Evolutionary conservation across 1,284 basidiomycete species (phyloP), one percentile per base, ranked within the genome.

Genomic region (Cystobasidiaceae sp.): DNA sequence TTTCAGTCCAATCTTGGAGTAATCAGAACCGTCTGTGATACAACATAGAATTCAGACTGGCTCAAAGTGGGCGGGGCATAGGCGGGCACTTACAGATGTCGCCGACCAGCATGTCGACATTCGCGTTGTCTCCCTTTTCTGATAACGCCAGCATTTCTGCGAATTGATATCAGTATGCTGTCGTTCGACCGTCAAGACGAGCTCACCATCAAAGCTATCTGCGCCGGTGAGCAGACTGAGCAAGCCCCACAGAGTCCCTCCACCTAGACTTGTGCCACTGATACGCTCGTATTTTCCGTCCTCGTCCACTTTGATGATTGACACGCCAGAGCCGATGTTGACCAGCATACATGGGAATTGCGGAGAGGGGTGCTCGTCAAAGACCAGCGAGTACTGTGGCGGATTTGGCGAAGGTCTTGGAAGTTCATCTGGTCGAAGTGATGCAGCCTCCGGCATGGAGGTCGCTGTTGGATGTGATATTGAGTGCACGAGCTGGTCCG

Each of bases 191-290:
- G 34, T 6, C 5, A 8, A 30, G 33, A 9, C 25, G 7, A 23
- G 80, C 89, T 70, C 73, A 92, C 92, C 92, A 78, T 98, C 94
- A 78, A 99, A 99, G 45, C 84, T 89, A 50, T 84, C 88, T n/a
- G 96, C 96, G 49, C 92, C 90, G 21, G 96, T 99, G 69, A 99
- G 80, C 66, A 99, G 78, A 74, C 90, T 94, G 61, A 99, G 79
- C 71, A 99, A 78, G 21, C 96, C 96, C 96, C 96, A 99, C 19
- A 99, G 80, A n/a, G 96, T 98, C 37, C 94, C 96, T n/a, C 96
- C 96, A 46, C 96, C 96, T 50, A 99, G 79, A 79, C 90, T 93
- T 45, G 96, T 99, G 27, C 96, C 96, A 70, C 90, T 93, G 48
- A 99, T 90, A 74, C 96, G 88, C 80, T 99, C 96, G 75, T 89